Conservation (phyloP, 78 protist species). For the Cavenderia fasciculata region DNA sequence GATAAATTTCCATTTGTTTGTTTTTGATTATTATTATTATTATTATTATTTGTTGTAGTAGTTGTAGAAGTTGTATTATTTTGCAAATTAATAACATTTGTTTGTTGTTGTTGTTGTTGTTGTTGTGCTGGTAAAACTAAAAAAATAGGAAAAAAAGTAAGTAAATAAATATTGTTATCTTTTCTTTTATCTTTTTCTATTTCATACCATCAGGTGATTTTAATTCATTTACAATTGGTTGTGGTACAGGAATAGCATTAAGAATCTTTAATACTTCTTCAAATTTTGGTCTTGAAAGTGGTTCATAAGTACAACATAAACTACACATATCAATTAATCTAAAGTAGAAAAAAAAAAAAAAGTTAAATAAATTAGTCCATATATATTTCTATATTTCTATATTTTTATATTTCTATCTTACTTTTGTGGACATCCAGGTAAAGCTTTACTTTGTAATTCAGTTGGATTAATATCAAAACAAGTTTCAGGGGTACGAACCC, state of each 20-base stretch:
- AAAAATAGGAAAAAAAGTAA: too few relatives aligned
- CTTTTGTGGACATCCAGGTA: conserved; percentile 58
- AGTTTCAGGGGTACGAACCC: conserved; percentile 77
- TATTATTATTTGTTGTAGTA: background rate
- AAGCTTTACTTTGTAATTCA: conserved; percentile 45
- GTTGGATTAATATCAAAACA: conserved; percentile 68
- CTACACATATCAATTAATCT: conserved; percentile 36
- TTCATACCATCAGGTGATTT: conserved; percentile 44
- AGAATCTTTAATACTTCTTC: conserved; percentile 27
- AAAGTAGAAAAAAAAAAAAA: background rate
- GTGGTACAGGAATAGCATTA: conserved; percentile 15
- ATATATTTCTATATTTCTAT: too few relatives aligned
- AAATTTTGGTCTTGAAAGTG: conserved; percentile 63
- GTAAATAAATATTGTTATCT: too few relatives aligned
- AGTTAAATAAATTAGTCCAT: too few relatives aligned
- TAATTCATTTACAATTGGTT: background rate
- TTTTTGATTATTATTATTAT: background rate
- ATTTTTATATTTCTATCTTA: too few relatives aligned
- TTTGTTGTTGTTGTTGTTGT: background rate
- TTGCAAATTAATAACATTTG: too few relatives aligned
- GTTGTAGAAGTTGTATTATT: background rate
- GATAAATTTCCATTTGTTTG: background rate
- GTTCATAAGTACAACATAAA: conserved; percentile 72
- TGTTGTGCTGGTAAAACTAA: too few relatives aligned
- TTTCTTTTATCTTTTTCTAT: too few relatives aligned